Percentiles rank a stretch among this genome's conserved stretches.
These are phyloP conservation scores for Rhizophagus sp. DNA, from an alignment of 192 early-diverging fungal genomes.

Conservation along the genomic window DNA sequence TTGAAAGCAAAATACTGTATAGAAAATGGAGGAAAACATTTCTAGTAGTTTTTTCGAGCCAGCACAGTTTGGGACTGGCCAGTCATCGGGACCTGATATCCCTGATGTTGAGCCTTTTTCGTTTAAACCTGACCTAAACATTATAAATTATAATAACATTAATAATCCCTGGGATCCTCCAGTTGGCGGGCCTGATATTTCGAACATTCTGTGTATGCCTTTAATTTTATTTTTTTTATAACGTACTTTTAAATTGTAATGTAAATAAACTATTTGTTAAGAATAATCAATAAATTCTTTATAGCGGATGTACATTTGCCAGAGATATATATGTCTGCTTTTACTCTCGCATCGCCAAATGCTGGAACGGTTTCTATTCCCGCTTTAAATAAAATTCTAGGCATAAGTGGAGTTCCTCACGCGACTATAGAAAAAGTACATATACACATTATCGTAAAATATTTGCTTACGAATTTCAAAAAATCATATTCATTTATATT, in stretches of 20 bases:
- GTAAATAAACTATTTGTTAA: neutral
- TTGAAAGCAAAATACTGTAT: too few species aligned
- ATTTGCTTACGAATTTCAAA: neutral
- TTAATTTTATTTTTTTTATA: neutral
- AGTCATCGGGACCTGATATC: neutral
- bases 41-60: slow-evolving; percentile 16
- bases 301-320: slow-evolving; percentile 51
- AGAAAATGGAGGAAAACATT: slow-evolving; percentile 14
- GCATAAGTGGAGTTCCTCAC: slow-evolving; percentile 42
- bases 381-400: slow-evolving; percentile 46
- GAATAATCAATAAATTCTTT: neutral
- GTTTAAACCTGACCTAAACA: slow-evolving; percentile 11
- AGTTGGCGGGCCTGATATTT: neutral
- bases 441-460: neutral
- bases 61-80: neutral
- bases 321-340: slow-evolving; percentile 49
- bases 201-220: slow-evolving; percentile 19
- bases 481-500: neutral
- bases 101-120: slow-evolving; percentile 5
- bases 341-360: slow-evolving; percentile 42
- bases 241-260: neutral
- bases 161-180: slow-evolving; percentile 32
- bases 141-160: neutral
- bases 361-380: slow-evolving; percentile 47
- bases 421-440: slow-evolving; percentile 50